Evolutionary conservation across 495 filamentous ascomycete species (phyloP).

Genomic region (Lophiostoma macrostomum): DNA sequence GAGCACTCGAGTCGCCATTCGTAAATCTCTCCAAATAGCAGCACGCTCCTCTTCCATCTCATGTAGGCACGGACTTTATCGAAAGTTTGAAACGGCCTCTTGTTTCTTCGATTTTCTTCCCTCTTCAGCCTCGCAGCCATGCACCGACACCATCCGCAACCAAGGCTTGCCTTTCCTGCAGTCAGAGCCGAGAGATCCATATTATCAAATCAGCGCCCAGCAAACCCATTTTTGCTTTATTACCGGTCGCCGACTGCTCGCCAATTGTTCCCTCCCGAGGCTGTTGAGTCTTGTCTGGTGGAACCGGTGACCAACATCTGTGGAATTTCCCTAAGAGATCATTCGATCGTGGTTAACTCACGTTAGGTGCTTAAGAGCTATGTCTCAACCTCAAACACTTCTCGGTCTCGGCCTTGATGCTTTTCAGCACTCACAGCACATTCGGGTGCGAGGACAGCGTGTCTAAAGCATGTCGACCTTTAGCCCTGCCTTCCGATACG

Average conservation of each 20-base stretch:
- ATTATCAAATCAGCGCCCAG: conserved; percentile 10
- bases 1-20: not conserved
- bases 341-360: not conserved
- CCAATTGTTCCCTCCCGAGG: conserved; percentile 12
- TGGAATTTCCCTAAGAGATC: too few relatives aligned
- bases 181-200: conserved; percentile 13
- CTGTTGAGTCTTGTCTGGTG: not conserved
- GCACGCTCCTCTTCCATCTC: not conserved
- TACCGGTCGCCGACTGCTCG: conserved; percentile 7
- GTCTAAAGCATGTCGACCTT: not conserved
- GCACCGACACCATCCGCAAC: conserved; percentile 17
- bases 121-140: conserved; percentile 16
- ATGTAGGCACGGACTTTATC: too few relatives aligned
- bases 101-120: not conserved
- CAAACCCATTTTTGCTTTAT: conserved; percentile 14
- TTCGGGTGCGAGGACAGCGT: conserved; percentile 4
- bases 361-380: conserved; percentile 3
- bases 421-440: not conserved
- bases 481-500: conserved; percentile 15
- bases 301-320: conserved; percentile 1
- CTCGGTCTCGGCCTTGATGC: not conserved
- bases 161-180: not conserved
- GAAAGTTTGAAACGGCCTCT: too few relatives aligned
- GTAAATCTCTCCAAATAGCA: not conserved
- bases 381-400: conserved; percentile 28